Percentiles rank a stretch among this genome's conserved stretches.
These are phyloP conservation scores for Magnusiomyces fungicola DNA, from an alignment of 1,139 yeast genomes.

Conservation along the genomic window DNA sequence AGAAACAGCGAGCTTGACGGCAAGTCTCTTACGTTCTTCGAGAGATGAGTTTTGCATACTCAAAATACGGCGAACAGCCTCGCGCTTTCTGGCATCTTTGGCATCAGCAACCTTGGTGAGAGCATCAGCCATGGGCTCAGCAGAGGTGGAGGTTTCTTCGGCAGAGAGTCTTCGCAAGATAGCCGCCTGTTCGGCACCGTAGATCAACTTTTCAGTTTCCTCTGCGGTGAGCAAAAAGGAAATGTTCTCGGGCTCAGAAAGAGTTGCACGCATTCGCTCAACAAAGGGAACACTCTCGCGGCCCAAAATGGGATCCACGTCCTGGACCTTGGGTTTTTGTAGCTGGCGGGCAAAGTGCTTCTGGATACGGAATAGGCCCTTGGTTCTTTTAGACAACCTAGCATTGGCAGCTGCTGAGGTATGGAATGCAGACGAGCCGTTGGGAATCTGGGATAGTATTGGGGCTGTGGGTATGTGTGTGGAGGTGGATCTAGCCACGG, in stretches of 20 bases:
- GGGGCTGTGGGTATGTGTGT: not conserved
- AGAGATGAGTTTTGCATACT: slow-evolving; percentile 64
- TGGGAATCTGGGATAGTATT: not conserved
- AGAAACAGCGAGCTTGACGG: slow-evolving; percentile 56
- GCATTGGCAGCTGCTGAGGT: slow-evolving; percentile 9
- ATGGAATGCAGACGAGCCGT: slow-evolving; percentile 10
- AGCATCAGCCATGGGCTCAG: not conserved
- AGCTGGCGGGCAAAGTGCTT: slow-evolving; percentile 31
- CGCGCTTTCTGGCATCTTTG: slow-evolving; percentile 49
- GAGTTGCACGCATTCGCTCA: slow-evolving; percentile 55
- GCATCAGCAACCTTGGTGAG: slow-evolving; percentile 28
- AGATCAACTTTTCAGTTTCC: slow-evolving; percentile 69
- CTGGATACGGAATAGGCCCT: slow-evolving; percentile 25
- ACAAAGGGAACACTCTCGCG: slow-evolving; percentile 60
- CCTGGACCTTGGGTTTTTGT: slow-evolving; percentile 26
- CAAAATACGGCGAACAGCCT: slow-evolving; percentile 64
- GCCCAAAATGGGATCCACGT: slow-evolving; percentile 78
- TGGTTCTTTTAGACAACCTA: slow-evolving; percentile 10
- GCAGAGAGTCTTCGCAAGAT: slow-evolving; percentile 33
- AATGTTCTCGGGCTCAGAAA: slow-evolving; percentile 55
- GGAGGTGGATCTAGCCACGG: not conserved
- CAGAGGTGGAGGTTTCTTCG: not conserved
- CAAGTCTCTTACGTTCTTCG: slow-evolving; percentile 51
- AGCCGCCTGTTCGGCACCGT: slow-evolving; percentile 66
- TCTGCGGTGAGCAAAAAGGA: slow-evolving; percentile 32